phyloP scores from a whole-genome alignment of 2,329 filamentous ascomycete species.

The Pezicula radicicola region DNA sequence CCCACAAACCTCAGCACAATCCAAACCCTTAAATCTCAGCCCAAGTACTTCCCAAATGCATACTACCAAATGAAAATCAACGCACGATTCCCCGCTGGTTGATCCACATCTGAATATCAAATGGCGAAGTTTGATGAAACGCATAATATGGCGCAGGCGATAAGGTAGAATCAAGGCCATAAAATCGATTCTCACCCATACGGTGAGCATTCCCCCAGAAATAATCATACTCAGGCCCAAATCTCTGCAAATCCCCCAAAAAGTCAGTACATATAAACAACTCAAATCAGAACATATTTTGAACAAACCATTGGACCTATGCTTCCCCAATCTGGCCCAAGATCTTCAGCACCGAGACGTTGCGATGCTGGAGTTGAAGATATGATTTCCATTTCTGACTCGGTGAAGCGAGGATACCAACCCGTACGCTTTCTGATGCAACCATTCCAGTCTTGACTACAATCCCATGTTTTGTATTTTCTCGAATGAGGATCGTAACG shows the following conservation, averaged over 20 bases:
- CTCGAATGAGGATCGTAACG: slow-evolving; percentile 26
- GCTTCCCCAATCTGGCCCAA: slow-evolving; percentile 22
- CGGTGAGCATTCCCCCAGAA: slow-evolving; percentile 28
- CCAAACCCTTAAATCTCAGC: no score
- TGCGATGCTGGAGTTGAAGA: slow-evolving; percentile 1
- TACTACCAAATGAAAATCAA: no score
- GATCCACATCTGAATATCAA: slow-evolving; percentile 4
- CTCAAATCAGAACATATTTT: background rate
- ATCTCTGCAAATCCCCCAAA: slow-evolving; percentile 16
- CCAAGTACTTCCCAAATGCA: no score
- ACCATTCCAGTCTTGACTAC: slow-evolving; percentile 14
- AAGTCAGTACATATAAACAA: background rate
- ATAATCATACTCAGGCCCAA: slow-evolving; percentile 18
- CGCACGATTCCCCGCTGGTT: no score
- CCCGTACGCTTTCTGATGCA: background rate
- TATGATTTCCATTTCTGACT: slow-evolving; percentile 15
- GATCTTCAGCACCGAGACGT: slow-evolving; percentile 9
- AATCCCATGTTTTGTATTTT: slow-evolving; percentile 22
- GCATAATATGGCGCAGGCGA: background rate
- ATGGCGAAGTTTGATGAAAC: background rate
- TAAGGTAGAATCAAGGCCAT: background rate
- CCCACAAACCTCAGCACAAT: no score
- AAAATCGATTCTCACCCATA: slow-evolving; percentile 16
- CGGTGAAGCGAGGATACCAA: slow-evolving; percentile 22
- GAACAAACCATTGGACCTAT: slow-evolving; percentile 22